Evolutionary conservation across 345 rosid genomes (phyloP).

Genomic region (Sonneratia alba): DNA sequence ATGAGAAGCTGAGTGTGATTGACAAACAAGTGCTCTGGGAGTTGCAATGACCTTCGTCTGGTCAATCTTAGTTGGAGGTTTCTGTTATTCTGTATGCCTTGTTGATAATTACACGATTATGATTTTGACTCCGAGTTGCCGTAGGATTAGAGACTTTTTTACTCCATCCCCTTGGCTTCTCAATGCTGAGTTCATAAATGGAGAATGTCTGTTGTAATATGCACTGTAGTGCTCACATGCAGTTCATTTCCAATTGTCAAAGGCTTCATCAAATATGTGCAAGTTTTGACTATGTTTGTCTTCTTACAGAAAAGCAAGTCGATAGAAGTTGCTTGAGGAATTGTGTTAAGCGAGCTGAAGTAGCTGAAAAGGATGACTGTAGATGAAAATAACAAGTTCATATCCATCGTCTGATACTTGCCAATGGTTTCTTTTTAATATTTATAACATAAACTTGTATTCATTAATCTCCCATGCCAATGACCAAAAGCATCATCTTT

Average conservation of each 20-base stretch:
- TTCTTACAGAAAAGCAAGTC: neutral
- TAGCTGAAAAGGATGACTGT: neutral
- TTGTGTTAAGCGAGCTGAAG: neutral
- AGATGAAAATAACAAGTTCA: neutral
- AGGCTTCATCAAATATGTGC: neutral
- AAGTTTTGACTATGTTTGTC: neutral
- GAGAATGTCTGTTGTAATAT: neutral
- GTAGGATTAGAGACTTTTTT: neutral
- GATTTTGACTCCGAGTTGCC: neutral
- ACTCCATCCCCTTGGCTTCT: neutral
- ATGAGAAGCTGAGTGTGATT: slow-evolving; percentile 51
- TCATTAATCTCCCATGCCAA: neutral
- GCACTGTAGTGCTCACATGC: neutral
- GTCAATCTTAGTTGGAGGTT: neutral
- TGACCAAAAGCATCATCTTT: neutral
- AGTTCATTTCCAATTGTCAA: neutral
- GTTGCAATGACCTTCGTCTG: neutral
- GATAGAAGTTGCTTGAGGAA: neutral
- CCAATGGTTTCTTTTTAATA: neutral
- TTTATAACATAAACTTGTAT: neutral
- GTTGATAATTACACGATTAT: neutral
- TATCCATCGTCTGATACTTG: neutral
- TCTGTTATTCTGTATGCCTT: neutral
- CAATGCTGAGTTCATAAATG: neutral
- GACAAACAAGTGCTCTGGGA: slow-evolving; percentile 72